These are phyloP conservation scores for Fragaria vesca DNA, from an alignment of 306 rosid species.

Conservation along the genomic window DNA sequence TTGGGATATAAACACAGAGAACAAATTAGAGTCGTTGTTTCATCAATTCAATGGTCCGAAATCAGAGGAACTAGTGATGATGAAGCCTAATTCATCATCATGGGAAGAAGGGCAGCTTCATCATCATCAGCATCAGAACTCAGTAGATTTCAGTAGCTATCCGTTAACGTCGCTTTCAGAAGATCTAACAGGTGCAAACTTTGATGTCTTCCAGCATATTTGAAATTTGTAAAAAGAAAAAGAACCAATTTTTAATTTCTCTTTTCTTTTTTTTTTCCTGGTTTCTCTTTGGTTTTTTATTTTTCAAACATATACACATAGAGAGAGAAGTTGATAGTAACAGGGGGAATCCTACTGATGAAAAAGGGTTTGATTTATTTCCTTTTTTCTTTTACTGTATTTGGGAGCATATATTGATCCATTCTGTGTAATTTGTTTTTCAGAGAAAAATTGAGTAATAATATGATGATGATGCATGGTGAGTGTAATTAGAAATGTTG, in stretches of 20 bases:
- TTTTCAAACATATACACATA: conserved; percentile 38
- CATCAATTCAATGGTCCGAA: conserved; percentile 57
- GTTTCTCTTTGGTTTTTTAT: conserved; percentile 18
- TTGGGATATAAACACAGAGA: conserved; percentile 57
- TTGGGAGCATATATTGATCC: conserved; percentile 32
- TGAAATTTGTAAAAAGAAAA: conserved; percentile 43
- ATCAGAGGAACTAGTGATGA: conserved; percentile 50
- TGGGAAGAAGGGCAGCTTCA: conserved; percentile 39
- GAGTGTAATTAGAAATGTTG: conserved; percentile 43
- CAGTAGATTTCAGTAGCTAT: conserved; percentile 72
- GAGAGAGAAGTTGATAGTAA: conserved; percentile 62
- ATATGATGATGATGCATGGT: conserved; percentile 18
- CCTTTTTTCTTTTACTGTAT: background rate
- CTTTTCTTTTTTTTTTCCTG: background rate
- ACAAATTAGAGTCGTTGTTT: conserved; percentile 52
- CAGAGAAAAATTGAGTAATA: conserved; percentile 45
- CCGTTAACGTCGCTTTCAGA: conserved; percentile 78
- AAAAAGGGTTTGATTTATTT: conserved; percentile 28
- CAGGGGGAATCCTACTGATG: conserved; percentile 49
- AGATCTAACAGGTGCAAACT: conserved; percentile 65
- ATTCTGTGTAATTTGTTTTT: conserved; percentile 40
- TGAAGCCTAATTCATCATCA: conserved; percentile 48
- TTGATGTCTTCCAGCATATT: conserved; percentile 77
- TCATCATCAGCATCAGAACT: conserved; percentile 42
- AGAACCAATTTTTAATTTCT: conserved; percentile 15